These are phyloP conservation scores for Colletotrichum sp. DNA, from an alignment of 2,329 filamentous ascomycete species.

Conservation along the genomic window DNA sequence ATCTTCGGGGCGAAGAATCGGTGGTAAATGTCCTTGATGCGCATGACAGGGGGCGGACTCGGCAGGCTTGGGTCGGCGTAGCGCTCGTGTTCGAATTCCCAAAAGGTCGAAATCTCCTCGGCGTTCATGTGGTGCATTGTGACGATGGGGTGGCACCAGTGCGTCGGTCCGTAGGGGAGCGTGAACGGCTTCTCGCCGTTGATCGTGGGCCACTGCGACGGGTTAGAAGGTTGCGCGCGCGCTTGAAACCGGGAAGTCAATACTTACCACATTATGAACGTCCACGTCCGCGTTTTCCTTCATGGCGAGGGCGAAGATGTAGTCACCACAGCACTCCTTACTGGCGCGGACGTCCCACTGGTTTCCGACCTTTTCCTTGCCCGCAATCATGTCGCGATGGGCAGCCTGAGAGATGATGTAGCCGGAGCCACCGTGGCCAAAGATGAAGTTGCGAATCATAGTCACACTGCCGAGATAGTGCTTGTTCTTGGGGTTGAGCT, in stretches of 20 bases:
- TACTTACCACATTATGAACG: constrained; percentile 47
- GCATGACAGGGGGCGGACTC: constrained; percentile 34
- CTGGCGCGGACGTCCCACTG: constrained; percentile 48
- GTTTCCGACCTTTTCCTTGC: constrained; percentile 47
- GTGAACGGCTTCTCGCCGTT: constrained; percentile 61
- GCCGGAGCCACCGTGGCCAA: constrained; percentile 63
- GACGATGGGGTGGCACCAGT: constrained; percentile 61
- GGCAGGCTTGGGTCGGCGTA: constrained; percentile 25
- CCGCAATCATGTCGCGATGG: constrained; percentile 50
- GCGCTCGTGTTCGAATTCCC: constrained; percentile 53
- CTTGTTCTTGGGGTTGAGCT: constrained; percentile 45
- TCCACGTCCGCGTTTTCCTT: constrained; percentile 45
- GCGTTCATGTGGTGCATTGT: constrained; percentile 61
- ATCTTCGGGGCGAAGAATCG: constrained; percentile 49
- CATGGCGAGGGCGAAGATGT: constrained; percentile 50
- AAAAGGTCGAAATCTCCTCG: constrained; percentile 55
- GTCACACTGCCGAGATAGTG: constrained; percentile 57
- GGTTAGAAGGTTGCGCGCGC: constrained; percentile 7
- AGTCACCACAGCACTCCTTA: constrained; percentile 56
- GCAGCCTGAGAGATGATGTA: constrained; percentile 57
- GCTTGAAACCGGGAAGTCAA: neutral
- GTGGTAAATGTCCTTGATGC: constrained; percentile 53
- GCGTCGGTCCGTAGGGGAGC: constrained; percentile 47
- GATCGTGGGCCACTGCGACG: constrained; percentile 52
- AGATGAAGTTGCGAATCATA: constrained; percentile 44